These are phyloP conservation scores for Combretum micranthum DNA, from an alignment of 345 rosid species.

Conservation along the genomic window DNA sequence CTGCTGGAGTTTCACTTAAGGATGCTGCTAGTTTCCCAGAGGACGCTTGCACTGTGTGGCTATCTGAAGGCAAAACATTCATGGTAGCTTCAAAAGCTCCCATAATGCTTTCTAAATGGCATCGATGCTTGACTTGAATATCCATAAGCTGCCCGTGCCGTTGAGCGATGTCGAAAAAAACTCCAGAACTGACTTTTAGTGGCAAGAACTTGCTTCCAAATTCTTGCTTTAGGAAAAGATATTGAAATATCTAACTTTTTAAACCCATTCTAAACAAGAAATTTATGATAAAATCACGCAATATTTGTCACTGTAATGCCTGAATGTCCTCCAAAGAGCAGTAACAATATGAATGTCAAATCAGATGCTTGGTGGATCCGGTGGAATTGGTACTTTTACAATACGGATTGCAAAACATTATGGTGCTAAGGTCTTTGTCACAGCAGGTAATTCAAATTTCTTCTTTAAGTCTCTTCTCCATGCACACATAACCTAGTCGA, in stretches of 20 bases:
- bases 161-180: too few relatives aligned
- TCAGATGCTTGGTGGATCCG: constrained; percentile 91
- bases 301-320: too few relatives aligned
- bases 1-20: constrained; percentile 43
- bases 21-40: constrained; percentile 78
- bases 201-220: too few relatives aligned
- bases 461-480: neutral
- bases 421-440: constrained; percentile 68
- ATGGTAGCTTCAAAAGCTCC: constrained; percentile 25
- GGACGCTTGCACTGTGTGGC: constrained; percentile 85
- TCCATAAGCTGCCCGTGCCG: too few relatives aligned
- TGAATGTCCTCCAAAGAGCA: too few relatives aligned
- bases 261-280: too few relatives aligned
- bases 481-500: neutral
- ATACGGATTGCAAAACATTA: constrained; percentile 70
- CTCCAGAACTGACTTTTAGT: too few relatives aligned
- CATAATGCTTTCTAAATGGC: too few relatives aligned
- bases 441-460: constrained; percentile 55
- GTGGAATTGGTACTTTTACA: constrained; percentile 89
- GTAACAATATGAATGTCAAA: constrained; percentile 4
- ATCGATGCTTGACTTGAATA: too few relatives aligned
- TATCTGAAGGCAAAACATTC: constrained; percentile 58
- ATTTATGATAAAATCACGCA: too few relatives aligned
- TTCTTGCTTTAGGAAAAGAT: too few relatives aligned
- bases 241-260: too few relatives aligned